A percentile compares a stretch with the other conserved stretches of the same genome.
phyloP scores from a whole-genome alignment of 768 basidiomycete genomes.

The Jaapia argillacea region DNA sequence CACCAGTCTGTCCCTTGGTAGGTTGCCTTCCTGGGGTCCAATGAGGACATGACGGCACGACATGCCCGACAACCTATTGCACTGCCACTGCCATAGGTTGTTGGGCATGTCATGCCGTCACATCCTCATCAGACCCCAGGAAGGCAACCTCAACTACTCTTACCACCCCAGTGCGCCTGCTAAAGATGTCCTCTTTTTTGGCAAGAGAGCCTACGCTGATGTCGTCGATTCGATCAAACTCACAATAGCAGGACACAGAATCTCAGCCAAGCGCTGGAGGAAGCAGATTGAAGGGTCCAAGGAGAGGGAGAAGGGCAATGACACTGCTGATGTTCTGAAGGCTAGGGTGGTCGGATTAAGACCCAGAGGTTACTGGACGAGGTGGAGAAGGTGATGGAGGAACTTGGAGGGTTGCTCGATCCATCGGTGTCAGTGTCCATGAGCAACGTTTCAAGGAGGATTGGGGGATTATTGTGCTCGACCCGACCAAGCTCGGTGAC shows the following conservation, averaged over 20 bases:
- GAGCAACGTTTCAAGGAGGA: slow-evolving; percentile 20
- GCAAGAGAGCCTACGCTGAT: slow-evolving; percentile 16
- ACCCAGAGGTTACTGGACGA: slow-evolving; percentile 11
- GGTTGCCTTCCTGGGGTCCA: slow-evolving; percentile 16
- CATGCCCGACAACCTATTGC: slow-evolving; percentile 24
- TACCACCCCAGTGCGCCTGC: slow-evolving; percentile 15
- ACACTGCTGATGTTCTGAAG: slow-evolving; percentile 5
- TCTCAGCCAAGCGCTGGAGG: slow-evolving; percentile 12
- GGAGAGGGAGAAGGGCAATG: slow-evolving; percentile 4
- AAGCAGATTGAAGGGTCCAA: slow-evolving; percentile 14
- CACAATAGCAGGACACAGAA: slow-evolving; percentile 13
- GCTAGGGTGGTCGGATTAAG: slow-evolving; percentile 9
- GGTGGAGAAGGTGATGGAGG: slow-evolving; percentile 14
- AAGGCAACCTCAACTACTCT: slow-evolving; percentile 18
- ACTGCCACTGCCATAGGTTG: slow-evolving; percentile 18
- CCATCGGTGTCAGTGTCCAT: slow-evolving; percentile 9
- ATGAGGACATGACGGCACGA: slow-evolving; percentile 23
- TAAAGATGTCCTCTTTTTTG: slow-evolving; percentile 22
- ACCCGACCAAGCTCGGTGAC: slow-evolving; percentile 14
- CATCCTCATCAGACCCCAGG: slow-evolving; percentile 15
- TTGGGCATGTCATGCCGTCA: slow-evolving; percentile 22
- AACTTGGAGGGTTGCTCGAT: slow-evolving; percentile 12
- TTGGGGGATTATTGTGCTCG: slow-evolving; percentile 15
- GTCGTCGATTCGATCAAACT: slow-evolving; percentile 20
- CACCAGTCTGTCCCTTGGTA: too few species aligned